Evolutionary conservation across 2,329 filamentous ascomycete species (phyloP).

Genomic region (Cordyceps cateniannulata): DNA sequence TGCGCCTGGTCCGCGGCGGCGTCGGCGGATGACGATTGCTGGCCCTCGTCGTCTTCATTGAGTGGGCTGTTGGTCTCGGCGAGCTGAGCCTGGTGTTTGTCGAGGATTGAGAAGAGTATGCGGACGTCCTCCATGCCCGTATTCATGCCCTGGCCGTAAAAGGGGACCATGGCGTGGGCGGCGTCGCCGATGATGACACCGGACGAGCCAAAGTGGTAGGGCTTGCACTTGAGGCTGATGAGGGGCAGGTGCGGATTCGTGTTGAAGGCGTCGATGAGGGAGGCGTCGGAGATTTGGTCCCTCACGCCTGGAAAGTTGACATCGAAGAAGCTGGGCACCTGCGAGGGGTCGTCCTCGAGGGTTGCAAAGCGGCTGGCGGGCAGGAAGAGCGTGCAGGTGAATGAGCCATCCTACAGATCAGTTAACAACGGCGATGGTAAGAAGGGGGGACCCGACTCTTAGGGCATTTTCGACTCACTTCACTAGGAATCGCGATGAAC

Average conservation of each 20-base stretch:
- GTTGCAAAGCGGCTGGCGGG: slow-evolving; percentile 61
- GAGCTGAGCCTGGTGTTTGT: slow-evolving; percentile 49
- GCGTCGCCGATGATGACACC: slow-evolving; percentile 88
- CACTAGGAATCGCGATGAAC: slow-evolving; percentile 92
- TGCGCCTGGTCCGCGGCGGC: slow-evolving; percentile 49
- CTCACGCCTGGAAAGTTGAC: slow-evolving; percentile 82
- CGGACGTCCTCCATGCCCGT: slow-evolving; percentile 91
- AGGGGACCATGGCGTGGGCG: slow-evolving; percentile 95
- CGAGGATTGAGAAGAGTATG: slow-evolving; percentile 76
- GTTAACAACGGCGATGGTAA: background rate
- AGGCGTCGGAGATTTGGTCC: slow-evolving; percentile 57
- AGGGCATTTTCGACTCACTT: slow-evolving; percentile 34
- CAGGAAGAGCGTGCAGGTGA: slow-evolving; percentile 91
- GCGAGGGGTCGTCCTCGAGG: slow-evolving; percentile 57
- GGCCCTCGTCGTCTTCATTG: slow-evolving; percentile 15
- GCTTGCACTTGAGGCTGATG: slow-evolving; percentile 87
- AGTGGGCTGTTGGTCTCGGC: slow-evolving; percentile 38
- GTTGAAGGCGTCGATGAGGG: slow-evolving; percentile 68
- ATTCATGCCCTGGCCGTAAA: slow-evolving; percentile 98
- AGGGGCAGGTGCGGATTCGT: slow-evolving; percentile 85
- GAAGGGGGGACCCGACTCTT: background rate
- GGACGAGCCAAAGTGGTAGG: slow-evolving; percentile 72
- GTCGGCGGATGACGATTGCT: slow-evolving; percentile 22
- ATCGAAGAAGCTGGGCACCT: slow-evolving; percentile 69
- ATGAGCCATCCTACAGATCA: slow-evolving; percentile 71